A percentile compares a stretch with the other conserved stretches of the same genome.
Conservation (phyloP, 768 basidiomycete genomes). For the Tricholomella constricta region DNA sequence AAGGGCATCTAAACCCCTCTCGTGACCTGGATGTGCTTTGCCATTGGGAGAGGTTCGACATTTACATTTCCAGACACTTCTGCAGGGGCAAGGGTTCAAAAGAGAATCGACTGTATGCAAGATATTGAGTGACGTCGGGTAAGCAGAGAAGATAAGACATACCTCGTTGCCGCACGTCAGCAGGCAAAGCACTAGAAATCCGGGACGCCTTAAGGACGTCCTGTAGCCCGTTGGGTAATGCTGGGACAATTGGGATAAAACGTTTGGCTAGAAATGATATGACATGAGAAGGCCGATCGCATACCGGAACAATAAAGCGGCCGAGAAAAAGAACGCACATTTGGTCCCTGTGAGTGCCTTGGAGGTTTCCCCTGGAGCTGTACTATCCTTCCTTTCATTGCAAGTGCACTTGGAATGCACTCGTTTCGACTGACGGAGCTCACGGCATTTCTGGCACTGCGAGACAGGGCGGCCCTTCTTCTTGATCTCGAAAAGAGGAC, state of each 20-base stretch:
- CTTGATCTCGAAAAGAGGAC: slow-evolving; percentile 92
- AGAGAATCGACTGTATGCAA: slow-evolving; percentile 53
- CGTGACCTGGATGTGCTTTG: slow-evolving; percentile 1
- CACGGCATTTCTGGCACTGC: slow-evolving; percentile 84
- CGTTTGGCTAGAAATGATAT: slow-evolving; percentile 48
- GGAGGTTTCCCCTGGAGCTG: slow-evolving; percentile 27
- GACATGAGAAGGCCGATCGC: not conserved
- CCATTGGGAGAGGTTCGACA: slow-evolving; percentile 34
- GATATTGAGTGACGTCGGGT: slow-evolving; percentile 12
- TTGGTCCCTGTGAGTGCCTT: slow-evolving; percentile 39
- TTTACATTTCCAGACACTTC: slow-evolving; percentile 53
- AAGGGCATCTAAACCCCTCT: slow-evolving; percentile 32
- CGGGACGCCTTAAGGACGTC: slow-evolving; percentile 46
- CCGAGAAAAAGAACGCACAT: slow-evolving; percentile 30
- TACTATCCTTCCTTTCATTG: slow-evolving; percentile 40
- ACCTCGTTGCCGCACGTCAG: slow-evolving; percentile 57
- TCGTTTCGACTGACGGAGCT: slow-evolving; percentile 76
- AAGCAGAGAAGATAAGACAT: slow-evolving; percentile 9
- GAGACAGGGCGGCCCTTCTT: slow-evolving; percentile 92
- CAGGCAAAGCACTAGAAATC: slow-evolving; percentile 26
- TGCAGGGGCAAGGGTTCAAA: slow-evolving; percentile 67
- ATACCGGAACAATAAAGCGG: not conserved
- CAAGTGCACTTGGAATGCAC: slow-evolving; percentile 86
- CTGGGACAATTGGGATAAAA: slow-evolving; percentile 70
- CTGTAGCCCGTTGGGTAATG: slow-evolving; percentile 73